Base-by-base conservation (phyloP, 73 alveolate species). In the Paramecium sexaurelia region DNA sequence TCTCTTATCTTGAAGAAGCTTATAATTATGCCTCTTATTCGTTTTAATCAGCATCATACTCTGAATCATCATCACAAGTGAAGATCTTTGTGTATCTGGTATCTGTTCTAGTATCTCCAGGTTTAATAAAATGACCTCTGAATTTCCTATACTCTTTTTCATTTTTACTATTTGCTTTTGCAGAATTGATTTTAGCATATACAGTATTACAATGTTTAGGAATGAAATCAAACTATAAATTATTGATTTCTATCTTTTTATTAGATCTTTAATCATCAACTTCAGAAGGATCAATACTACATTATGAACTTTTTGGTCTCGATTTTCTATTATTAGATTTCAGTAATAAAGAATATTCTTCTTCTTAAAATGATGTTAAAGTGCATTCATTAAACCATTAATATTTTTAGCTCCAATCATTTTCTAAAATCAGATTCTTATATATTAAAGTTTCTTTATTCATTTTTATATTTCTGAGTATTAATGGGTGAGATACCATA, bases 71-170 rank as follows among this genome's bases (percentile, higher is more conserved):
- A 51, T 51, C 67, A 51, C 67, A 51, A 0, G 67, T 51, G 67
- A 51, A 51, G 4, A 51, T 51, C 67, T 51, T 51, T 1, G 67
- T 51, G 13, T 51, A 51, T 51, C 67, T 51, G 1, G 67, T 51
- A 51, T 51, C 67, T 51, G 67, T 51, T 51, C 67, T 51, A 15
- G 67, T 51, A 51, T 51, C 67, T 51, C 67, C 67, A 51, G 67
- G 67, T 51, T 51, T 51, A 5, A 51, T 51, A 17, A 51, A 51
- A 51, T 51, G 67, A 51, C 67, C 67, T 51, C 67, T 51, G 29
- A 51, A 51, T 51, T 51, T 51, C 17, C 67, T n/a, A 8, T 51
- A 51, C 17, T 51, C 67, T 51, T 51, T 51, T 17, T 51, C 13
- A 51, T 17, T 51, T 20, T 51, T 51, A 20, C 17, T 51, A 51